These are phyloP conservation scores for Pythium insidiosum DNA, from an alignment of 352 stramenopile genomes.

Conservation along the genomic window DNA sequence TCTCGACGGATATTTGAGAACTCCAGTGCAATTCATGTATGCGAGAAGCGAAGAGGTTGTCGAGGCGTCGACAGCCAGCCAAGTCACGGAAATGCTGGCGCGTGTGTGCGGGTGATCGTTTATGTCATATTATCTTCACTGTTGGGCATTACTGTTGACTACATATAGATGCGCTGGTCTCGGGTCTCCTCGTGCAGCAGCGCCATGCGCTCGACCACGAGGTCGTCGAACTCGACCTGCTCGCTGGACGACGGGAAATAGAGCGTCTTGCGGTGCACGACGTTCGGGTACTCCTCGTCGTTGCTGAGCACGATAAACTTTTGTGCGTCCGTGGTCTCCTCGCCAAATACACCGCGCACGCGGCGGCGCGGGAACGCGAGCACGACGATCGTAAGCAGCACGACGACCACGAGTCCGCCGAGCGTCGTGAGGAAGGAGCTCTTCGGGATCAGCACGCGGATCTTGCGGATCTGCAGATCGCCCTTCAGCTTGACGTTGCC, in stretches of 20 bases:
- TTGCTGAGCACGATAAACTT: constrained; percentile 3
- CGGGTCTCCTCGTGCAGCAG: constrained; percentile 4
- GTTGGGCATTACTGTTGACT: too few species aligned
- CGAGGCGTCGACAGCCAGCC: too few species aligned
- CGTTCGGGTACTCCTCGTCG: neutral
- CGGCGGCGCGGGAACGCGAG: neutral
- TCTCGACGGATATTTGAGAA: too few species aligned
- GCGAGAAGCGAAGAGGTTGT: too few species aligned
- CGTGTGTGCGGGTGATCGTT: too few species aligned
- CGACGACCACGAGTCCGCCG: neutral
- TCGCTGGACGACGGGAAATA: neutral
- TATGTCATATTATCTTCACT: too few species aligned
- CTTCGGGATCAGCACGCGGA: constrained; percentile 9
- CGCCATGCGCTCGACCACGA: constrained; percentile 2
- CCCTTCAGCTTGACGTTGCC: constrained; percentile 17
- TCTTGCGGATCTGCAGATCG: constrained; percentile 8
- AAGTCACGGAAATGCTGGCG: too few species aligned
- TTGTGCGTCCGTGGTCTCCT: neutral
- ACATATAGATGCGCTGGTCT: too few species aligned
- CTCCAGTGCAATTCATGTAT: too few species aligned
- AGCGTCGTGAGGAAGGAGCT: constrained; percentile 4
- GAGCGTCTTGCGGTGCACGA: neutral
- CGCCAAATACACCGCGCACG: constrained; percentile 2
- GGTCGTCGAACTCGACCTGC: neutral
- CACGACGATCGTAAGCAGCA: constrained; percentile 1